Evolutionary conservation across 1,284 basidiomycete genomes (phyloP).

Genomic region (Cryptococcus hybrid): DNA sequence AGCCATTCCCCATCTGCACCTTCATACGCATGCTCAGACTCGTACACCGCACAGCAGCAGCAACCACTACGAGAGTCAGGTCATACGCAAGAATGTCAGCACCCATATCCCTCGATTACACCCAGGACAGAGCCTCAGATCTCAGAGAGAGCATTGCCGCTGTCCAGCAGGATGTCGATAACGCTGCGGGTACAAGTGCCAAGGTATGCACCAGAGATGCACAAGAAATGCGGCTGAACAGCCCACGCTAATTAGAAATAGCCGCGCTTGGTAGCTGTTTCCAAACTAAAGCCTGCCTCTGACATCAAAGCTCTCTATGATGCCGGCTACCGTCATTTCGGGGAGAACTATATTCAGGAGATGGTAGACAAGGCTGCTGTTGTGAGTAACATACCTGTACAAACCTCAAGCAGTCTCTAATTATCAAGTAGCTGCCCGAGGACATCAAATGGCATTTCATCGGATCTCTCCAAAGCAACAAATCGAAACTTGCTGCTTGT

Average conservation of each 20-base stretch:
- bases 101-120: constrained; percentile 30
- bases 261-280: constrained; percentile 78
- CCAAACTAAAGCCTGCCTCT: constrained; percentile 87
- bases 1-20: too few species aligned
- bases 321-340: constrained; percentile 82
- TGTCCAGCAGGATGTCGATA: constrained; percentile 45
- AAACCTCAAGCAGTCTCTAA: neutral
- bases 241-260: constrained; percentile 5
- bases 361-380: constrained; percentile 80
- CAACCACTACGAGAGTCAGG: too few species aligned
- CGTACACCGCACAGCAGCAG: too few species aligned
- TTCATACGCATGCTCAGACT: too few species aligned
- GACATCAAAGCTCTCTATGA: constrained; percentile 82
- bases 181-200: constrained; percentile 16
- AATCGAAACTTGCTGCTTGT: constrained; percentile 88
- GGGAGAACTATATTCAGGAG: constrained; percentile 98
- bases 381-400: constrained; percentile 53
- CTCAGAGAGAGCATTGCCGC: constrained; percentile 47
- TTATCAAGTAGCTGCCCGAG: constrained; percentile 61
- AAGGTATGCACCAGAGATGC: constrained; percentile 2
- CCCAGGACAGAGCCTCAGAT: constrained; percentile 45
- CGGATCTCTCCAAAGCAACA: constrained; percentile 91
- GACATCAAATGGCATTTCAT: constrained; percentile 98
- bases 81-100: constrained; percentile 6
- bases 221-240: neutral